phyloP scores from a whole-genome alignment of 768 basidiomycete genomes.

The Ramaria rubella region DNA sequence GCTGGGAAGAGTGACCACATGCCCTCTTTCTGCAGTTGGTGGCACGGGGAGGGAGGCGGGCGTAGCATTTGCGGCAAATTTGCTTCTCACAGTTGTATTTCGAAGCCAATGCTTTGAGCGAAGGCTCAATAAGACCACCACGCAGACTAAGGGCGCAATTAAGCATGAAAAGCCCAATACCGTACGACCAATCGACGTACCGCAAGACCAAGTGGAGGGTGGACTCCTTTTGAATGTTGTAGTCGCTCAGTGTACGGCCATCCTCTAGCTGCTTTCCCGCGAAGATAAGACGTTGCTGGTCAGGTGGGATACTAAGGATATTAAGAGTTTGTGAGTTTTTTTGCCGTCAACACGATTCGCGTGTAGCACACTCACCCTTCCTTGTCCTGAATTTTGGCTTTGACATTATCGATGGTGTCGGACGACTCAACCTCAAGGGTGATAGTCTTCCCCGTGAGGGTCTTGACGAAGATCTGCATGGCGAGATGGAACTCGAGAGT shows the following conservation, averaged over 20 bases:
- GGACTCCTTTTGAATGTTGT: slow-evolving; percentile 98
- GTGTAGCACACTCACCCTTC: slow-evolving; percentile 47
- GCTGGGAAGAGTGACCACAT: slow-evolving; percentile 86
- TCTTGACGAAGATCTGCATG: slow-evolving; percentile 79
- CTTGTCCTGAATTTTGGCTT: slow-evolving; percentile 76
- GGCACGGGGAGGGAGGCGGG: slow-evolving; percentile 96
- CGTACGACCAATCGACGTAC: slow-evolving; percentile 36
- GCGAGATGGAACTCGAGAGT: background rate
- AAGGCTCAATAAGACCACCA: slow-evolving; percentile 99
- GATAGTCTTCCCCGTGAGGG: slow-evolving; percentile 96
- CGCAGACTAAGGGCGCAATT: slow-evolving; percentile 58
- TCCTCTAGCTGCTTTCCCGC: slow-evolving; percentile 99
- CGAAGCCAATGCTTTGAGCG: slow-evolving; percentile 91
- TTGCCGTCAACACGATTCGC: background rate
- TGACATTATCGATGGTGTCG: slow-evolving; percentile 95
- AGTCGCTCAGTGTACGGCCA: slow-evolving; percentile 92
- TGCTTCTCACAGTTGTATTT: slow-evolving; percentile 99
- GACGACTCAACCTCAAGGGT: slow-evolving; percentile 97
- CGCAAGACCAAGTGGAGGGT: slow-evolving; percentile 97
- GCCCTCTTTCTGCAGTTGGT: slow-evolving; percentile 98
- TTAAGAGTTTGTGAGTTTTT: background rate
- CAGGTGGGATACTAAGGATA: slow-evolving; percentile 73
- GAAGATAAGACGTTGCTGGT: slow-evolving; percentile 93
- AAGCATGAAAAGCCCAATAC: background rate
- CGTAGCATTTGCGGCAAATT: slow-evolving; percentile 99